These are phyloP conservation scores for Ophiostoma populinum DNA, from an alignment of 2,329 filamentous ascomycete genomes.

Conservation along the genomic window DNA sequence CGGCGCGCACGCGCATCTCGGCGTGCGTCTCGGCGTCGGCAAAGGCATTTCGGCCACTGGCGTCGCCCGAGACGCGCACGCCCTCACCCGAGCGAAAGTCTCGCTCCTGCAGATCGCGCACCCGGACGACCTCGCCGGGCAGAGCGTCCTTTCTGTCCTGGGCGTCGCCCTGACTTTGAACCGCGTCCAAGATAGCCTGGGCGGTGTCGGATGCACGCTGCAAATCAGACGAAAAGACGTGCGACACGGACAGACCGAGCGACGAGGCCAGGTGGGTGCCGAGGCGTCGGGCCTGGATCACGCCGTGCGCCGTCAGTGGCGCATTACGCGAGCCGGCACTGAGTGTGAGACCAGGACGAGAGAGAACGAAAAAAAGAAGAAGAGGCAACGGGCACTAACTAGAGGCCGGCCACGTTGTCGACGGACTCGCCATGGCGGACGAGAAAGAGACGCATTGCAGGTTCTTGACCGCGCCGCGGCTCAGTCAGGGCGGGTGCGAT, in stretches of 20 bases:
- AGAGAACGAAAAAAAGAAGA: neutral
- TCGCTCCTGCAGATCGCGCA: constrained; percentile 47
- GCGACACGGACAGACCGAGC: constrained; percentile 23
- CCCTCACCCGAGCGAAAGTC: constrained; percentile 60
- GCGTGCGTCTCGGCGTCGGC: constrained; percentile 48
- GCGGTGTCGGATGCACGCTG: constrained; percentile 35
- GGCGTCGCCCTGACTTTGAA: too few species aligned
- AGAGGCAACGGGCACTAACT: constrained; percentile 25
- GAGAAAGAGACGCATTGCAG: constrained; percentile 48
- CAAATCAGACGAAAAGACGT: constrained; percentile 64
- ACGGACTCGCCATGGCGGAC: constrained; percentile 82
- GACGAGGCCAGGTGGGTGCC: constrained; percentile 39
- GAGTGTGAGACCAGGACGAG: constrained; percentile 17
- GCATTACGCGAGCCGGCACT: constrained; percentile 69
- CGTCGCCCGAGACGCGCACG: constrained; percentile 31
- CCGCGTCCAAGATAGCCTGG: constrained; percentile 40
- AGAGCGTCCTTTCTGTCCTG: constrained; percentile 19
- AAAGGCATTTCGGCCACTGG: constrained; percentile 4
- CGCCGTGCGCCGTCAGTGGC: constrained; percentile 62
- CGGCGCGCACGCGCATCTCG: constrained; percentile 46
- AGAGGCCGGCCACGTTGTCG: constrained; percentile 67
- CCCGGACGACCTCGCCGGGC: constrained; percentile 18
- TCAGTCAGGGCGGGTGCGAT: too few species aligned
- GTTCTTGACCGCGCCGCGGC: too few species aligned
- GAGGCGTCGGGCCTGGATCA: constrained; percentile 58